Base-by-base conservation (phyloP, 176 grass and related monocot genomes). In the Carex littledalei region DNA sequence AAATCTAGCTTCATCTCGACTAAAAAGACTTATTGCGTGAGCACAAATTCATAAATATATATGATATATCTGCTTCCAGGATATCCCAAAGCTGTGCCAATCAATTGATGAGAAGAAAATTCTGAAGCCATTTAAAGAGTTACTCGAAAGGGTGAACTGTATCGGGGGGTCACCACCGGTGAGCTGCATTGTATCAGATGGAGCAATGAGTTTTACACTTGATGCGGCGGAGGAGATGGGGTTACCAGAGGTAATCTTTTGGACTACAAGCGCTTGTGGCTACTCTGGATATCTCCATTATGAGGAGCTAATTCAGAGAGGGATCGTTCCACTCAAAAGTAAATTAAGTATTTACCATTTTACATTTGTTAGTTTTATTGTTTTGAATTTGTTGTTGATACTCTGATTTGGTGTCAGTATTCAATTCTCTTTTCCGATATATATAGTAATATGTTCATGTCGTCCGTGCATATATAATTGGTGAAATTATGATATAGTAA, bases 291-390 rank as follows among this genome's bases (percentile, higher is more conserved):
- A 84, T 79, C 85, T 87, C 60, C 52, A 91, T 14, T 85, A 86
- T 50, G 71, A 41, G 35, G 54, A 61, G 62, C 32, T 94, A 66
- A 76, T 81, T 32, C 78, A 87, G 34, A 91, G 71, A 87, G 87
- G 92, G 87, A 50, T 90, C 50, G 75, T 91, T 50, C 92, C 91
- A 6, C 56, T 94, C 34, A 89, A 89, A 91, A 89, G 89, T 94
- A 84, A 18, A 29, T 29, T 29, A 29, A 18, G n/a, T 12, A 5
- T 74, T 55, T 56, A 39, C 31, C 32, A 37, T 37, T 68, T 63
- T 10, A 7, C 16, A 59, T n/a, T 5, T 7, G 20, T 22, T 21
- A 24, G 5, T 63, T 63, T 63, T 10, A 21, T 63, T 63, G 20
- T 24, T 63, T 63, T 63, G 20, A n/a, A 7, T 59, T 59, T 59